Evolutionary conservation across 2,329 filamentous ascomycete species (phyloP), one percentile per base, ranked within the genome.

Genomic region (Diatrype stigma): DNA sequence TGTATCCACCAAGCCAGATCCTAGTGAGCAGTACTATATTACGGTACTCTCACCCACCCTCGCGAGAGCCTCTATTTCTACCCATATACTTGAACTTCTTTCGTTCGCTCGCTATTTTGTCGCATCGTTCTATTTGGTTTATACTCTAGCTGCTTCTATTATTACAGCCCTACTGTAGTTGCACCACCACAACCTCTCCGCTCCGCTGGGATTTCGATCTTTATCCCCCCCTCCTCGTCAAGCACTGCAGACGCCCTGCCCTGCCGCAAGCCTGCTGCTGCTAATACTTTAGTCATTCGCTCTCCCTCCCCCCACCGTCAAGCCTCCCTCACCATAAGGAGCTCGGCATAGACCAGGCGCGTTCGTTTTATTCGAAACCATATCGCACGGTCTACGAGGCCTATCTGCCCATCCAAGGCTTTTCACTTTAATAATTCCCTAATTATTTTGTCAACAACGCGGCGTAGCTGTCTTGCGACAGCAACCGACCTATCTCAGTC

Each of bases 401-500:
- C n/a, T 19, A 14, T 32, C 21, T 32, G 30, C 19, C 45, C 17
- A 21, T 6, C 45, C 4, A 34, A 12, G n/a, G 32, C 30, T 44
- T 47, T 35, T 11, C 34, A 16, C 5, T 23, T 21, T 46, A 16
- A 12, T 22, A 8, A 32, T 30, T 32, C 17, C 21, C 51, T 47
- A 46, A 35, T 42, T 28, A 53, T 60, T 60, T 57, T 63, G 58
- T 54, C 54, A 50, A 58, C 38, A 34, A 49, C 46, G 50, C 45
- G 53, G 59, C 34, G 52, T 52, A 42, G 59, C 62, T 63, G 63
- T 65, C 62, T 61, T 53, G 56, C 57, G 62, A 60, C 63, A 63
- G 63, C 62, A 47, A 49, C 56, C 54, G 55, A 50, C 54, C 47
- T 42, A 56, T 49, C 51, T 49, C 54, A 49, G 50, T 56, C 57